Percentiles rank a stretch among this genome's conserved stretches.
Evolutionary conservation across 306 rosid species (phyloP).

Genomic region (Betula pendula): DNA sequence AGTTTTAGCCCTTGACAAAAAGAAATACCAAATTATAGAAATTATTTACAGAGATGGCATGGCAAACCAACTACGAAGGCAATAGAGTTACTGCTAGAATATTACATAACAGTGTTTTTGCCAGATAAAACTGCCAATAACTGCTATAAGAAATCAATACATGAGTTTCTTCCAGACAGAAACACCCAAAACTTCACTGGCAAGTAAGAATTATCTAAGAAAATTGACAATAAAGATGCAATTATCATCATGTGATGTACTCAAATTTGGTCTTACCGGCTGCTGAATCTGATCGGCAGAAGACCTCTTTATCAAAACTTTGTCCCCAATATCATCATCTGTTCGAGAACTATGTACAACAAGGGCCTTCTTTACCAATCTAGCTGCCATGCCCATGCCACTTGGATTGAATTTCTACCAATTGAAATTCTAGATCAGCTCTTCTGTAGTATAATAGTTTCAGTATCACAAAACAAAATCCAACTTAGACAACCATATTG

Average conservation of each 20-base stretch:
- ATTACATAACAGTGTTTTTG: not conserved
- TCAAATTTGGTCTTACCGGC: slow-evolving; percentile 47
- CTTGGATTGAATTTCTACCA: slow-evolving; percentile 54
- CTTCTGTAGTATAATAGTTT: slow-evolving; percentile 16
- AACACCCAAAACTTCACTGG: not conserved
- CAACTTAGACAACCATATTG: not conserved
- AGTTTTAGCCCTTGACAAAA: not conserved
- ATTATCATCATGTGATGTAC: slow-evolving; percentile 4
- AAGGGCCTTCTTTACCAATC: slow-evolving; percentile 44
- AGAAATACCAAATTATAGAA: not conserved
- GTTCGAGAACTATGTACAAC: slow-evolving; percentile 39
- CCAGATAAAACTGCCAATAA: not conserved
- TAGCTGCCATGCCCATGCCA: slow-evolving; percentile 43
- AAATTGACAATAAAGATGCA: slow-evolving; percentile 6
- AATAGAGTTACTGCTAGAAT: not conserved
- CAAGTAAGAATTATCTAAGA: not conserved
- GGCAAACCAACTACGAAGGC: not conserved
- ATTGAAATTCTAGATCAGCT: slow-evolving; percentile 22
- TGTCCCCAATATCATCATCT: slow-evolving; percentile 37
- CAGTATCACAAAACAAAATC: not conserved
- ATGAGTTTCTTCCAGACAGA: slow-evolving; percentile 7
- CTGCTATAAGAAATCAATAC: not conserved
- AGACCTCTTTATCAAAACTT: slow-evolving; percentile 42
- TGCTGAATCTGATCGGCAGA: slow-evolving; percentile 43
- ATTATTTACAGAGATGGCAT: not conserved